Conservation (phyloP, 768 basidiomycete genomes). For the Termitomyces sp. region DNA sequence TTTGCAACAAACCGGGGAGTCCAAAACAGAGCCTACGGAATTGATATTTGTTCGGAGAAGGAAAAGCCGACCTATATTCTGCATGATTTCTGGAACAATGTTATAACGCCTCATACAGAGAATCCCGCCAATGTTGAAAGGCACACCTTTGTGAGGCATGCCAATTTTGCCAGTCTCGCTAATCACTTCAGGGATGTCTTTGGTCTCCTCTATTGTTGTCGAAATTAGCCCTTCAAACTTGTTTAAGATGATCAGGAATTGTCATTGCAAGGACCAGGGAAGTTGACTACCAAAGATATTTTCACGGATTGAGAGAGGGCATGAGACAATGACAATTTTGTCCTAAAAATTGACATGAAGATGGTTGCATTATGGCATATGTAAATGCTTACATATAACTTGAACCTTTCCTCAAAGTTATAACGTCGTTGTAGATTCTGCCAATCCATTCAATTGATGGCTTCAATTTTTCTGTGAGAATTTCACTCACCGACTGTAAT, state of each 20-base stretch:
- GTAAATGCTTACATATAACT: constrained; percentile 76
- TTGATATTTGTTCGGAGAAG: constrained; percentile 92
- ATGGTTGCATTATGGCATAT: background rate
- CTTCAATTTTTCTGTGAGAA: background rate
- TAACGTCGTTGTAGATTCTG: constrained; percentile 96
- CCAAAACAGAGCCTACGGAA: constrained; percentile 92
- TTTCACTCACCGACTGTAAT: constrained; percentile 77
- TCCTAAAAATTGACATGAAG: constrained; percentile 44
- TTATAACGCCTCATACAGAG: constrained; percentile 1
- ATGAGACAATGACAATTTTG: constrained; percentile 91
- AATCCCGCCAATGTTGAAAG: constrained; percentile 3
- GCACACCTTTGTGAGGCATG: constrained; percentile 72
- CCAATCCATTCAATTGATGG: background rate
- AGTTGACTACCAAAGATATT: constrained; percentile 69
- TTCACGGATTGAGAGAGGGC: constrained; percentile 96
- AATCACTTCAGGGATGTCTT: constrained; percentile 90
- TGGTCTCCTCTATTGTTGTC: constrained; percentile 91
- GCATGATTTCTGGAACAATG: constrained; percentile 76
- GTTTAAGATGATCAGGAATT: background rate
- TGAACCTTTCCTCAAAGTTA: constrained; percentile 89
- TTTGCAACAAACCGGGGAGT: constrained; percentile 62
- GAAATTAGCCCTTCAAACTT: constrained; percentile 92
- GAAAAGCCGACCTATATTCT: constrained; percentile 93
- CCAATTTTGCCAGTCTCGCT: constrained; percentile 94
- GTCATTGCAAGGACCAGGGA: background rate